phyloP scores from a whole-genome alignment of 73 alveolate species.

The Tetrahymena elliotti region DNA sequence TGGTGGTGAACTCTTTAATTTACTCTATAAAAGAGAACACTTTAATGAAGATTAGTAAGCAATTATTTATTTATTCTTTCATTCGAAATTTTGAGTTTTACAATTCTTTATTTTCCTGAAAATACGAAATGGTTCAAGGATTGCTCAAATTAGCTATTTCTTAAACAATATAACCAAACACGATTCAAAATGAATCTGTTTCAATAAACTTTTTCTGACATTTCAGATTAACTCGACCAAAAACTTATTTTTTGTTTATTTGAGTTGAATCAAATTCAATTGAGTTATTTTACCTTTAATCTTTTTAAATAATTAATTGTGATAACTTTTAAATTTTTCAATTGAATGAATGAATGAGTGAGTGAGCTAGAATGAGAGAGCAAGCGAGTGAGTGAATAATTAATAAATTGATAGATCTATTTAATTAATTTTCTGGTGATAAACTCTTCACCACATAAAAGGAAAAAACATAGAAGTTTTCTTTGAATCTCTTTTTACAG shows the following conservation, averaged over 20 bases:
- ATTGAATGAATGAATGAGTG: neutral
- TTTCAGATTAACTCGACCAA: neutral
- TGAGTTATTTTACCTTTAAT: neutral
- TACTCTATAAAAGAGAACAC: constrained; percentile 42
- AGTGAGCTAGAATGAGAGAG: no score
- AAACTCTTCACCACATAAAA: neutral
- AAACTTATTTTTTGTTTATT: no score
- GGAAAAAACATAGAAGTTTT: neutral
- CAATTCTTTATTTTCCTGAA: neutral
- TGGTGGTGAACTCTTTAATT: constrained; percentile 85
- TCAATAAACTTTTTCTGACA: neutral
- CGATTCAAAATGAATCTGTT: no score
- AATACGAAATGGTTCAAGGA: neutral
- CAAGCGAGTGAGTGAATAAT: neutral
- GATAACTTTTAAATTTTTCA: neutral
- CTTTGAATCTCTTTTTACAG: neutral
- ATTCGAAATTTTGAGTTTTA: neutral
- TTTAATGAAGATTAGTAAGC: constrained; percentile 13
- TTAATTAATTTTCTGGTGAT: neutral
- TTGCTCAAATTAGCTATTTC: neutral
- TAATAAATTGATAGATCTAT: neutral
- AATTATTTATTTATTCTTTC: neutral
- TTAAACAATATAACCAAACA: neutral
- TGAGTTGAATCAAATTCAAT: no score
- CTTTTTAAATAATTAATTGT: no score